Conservation (phyloP, 2,329 filamentous ascomycete species). For the Bipolaris zeicola region DNA sequence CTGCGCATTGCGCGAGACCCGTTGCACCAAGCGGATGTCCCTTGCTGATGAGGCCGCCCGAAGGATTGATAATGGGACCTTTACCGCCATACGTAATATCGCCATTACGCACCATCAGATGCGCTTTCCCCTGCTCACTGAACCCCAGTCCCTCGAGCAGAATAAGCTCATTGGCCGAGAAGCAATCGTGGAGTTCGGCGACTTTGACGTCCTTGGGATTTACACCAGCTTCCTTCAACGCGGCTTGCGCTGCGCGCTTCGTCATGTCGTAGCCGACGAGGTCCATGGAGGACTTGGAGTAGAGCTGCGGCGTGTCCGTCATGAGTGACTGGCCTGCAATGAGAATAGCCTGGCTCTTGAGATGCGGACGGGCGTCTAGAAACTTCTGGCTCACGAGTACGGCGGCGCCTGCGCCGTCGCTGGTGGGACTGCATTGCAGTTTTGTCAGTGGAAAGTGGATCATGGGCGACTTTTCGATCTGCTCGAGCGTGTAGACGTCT, state of each 20-base stretch:
- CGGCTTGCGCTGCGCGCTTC: slow-evolving; percentile 68
- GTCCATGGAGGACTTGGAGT: slow-evolving; percentile 80
- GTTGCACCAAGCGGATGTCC: slow-evolving; percentile 93
- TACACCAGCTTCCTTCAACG: slow-evolving; percentile 73
- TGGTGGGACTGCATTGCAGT: slow-evolving; percentile 94
- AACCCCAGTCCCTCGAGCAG: slow-evolving; percentile 84
- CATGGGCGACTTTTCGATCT: slow-evolving; percentile 75
- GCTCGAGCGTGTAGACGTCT: slow-evolving; percentile 82
- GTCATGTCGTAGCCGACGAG: slow-evolving; percentile 90
- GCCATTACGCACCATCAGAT: slow-evolving; percentile 83
- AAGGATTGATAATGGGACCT: slow-evolving; percentile 81
- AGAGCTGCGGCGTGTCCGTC: slow-evolving; percentile 80
- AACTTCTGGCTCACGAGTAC: slow-evolving; percentile 88
- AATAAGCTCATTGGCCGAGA: slow-evolving; percentile 92
- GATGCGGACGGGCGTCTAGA: slow-evolving; percentile 79
- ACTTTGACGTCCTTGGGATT: slow-evolving; percentile 74
- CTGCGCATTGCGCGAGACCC: slow-evolving; percentile 90
- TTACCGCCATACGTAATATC: slow-evolving; percentile 89
- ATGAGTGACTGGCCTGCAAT: slow-evolving; percentile 85
- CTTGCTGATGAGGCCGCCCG: slow-evolving; percentile 91
- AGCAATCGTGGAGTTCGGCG: slow-evolving; percentile 94
- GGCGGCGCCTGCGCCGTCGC: slow-evolving; percentile 86
- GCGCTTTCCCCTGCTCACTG: slow-evolving; percentile 76
- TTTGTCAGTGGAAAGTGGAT: slow-evolving; percentile 89
- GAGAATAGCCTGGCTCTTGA: slow-evolving; percentile 78